Conservation (phyloP, 805 yeast genomes). For the Teunomyces barrocoloradensis region DNA sequence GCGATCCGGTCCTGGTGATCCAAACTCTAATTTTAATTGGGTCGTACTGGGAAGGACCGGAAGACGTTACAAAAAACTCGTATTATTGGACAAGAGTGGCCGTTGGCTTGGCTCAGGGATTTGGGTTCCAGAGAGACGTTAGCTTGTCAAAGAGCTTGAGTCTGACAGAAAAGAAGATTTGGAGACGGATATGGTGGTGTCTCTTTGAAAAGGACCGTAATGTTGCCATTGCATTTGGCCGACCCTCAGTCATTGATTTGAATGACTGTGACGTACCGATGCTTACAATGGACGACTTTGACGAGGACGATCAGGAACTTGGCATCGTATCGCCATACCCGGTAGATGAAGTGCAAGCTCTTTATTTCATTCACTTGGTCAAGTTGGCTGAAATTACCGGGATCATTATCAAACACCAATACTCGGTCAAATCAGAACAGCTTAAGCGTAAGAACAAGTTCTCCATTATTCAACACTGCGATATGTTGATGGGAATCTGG, state of each 20-base stretch:
- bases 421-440: constrained; percentile 64
- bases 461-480: constrained; percentile 61
- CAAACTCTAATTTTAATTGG: constrained; percentile 64
- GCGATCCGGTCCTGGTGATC: constrained; percentile 58
- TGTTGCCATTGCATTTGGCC: constrained; percentile 69
- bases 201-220: constrained; percentile 68
- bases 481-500: constrained; percentile 76
- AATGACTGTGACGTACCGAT: constrained; percentile 78
- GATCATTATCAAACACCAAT: constrained; percentile 64
- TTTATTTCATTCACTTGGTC: constrained; percentile 59
- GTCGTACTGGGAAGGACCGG: constrained; percentile 73
- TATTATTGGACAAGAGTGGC: constrained; percentile 72
- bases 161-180: constrained; percentile 42
- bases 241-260: constrained; percentile 65
- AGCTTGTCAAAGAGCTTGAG: constrained; percentile 39
- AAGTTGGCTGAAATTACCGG: constrained; percentile 72
- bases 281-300: constrained; percentile 64
- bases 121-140: constrained; percentile 68
- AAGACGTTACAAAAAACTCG: constrained; percentile 62
- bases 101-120: constrained; percentile 66
- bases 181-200: constrained; percentile 77
- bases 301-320: constrained; percentile 46
- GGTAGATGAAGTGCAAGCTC: constrained; percentile 47
- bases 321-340: constrained; percentile 41
- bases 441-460: constrained; percentile 43